phyloP scores from a whole-genome alignment of 495 filamentous ascomycete genomes.

The Penicillium waksmanii region DNA sequence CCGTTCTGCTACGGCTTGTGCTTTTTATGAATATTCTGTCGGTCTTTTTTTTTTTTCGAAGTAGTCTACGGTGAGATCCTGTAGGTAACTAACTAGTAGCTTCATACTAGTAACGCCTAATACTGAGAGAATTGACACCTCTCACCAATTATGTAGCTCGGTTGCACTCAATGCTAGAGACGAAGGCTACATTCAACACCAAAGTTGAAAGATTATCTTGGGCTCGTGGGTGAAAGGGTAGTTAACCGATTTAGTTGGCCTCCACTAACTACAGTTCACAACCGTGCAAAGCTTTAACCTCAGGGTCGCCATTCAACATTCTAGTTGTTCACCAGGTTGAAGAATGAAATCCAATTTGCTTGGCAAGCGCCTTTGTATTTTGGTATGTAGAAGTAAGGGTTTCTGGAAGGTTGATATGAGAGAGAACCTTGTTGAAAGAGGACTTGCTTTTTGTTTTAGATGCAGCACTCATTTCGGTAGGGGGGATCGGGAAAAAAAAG shows the following conservation, averaged over 20 bases:
- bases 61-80: too few relatives aligned
- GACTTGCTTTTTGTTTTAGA: conserved; percentile 25
- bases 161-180: too few relatives aligned
- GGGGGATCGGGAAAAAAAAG: conserved; percentile 23
- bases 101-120: too few relatives aligned
- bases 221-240: too few relatives aligned
- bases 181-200: too few relatives aligned
- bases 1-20: neutral
- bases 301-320: neutral
- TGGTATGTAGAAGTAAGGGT: neutral
- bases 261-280: neutral
- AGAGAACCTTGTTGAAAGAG: conserved; percentile 22
- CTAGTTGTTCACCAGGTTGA: neutral
- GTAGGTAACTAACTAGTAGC: too few relatives aligned
- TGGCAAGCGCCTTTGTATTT: conserved; percentile 5
- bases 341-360: neutral
- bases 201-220: too few relatives aligned
- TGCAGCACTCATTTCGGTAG: conserved; percentile 24
- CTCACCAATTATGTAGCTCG: too few relatives aligned
- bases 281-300: neutral
- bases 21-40: neutral
- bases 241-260: too few relatives aligned
- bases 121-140: too few relatives aligned
- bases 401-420: neutral
- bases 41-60: too few relatives aligned